A percentile compares a stretch with the other conserved stretches of the same genome.
phyloP scores from a whole-genome alignment of 805 yeast species.

The Candida ulmi region DNA sequence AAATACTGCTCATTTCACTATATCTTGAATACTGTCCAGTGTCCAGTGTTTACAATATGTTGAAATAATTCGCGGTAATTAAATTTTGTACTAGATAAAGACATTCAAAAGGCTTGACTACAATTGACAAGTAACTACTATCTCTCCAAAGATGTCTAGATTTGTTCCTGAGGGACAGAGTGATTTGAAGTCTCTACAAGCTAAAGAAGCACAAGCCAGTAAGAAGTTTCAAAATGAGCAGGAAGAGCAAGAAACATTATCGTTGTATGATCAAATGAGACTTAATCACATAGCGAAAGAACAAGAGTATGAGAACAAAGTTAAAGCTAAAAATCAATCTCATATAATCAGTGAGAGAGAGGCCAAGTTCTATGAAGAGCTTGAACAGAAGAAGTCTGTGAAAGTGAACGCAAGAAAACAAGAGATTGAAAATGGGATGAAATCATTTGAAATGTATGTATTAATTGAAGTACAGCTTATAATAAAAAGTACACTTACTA shows the following conservation, averaged over 20 bases:
- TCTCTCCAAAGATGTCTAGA: conserved; percentile 25
- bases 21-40: too few relatives aligned
- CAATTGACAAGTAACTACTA: too few relatives aligned
- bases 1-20: too few relatives aligned
- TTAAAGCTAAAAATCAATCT: conserved; percentile 16
- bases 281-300: conserved; percentile 20
- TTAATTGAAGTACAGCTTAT: too few relatives aligned
- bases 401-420: conserved; percentile 11
- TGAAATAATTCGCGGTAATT: too few relatives aligned
- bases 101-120: too few relatives aligned
- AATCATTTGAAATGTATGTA: conserved; percentile 17
- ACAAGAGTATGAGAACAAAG: conserved; percentile 18
- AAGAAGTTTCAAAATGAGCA: conserved; percentile 13
- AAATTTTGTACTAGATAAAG: too few relatives aligned
- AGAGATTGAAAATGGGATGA: conserved; percentile 16
- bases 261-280: conserved; percentile 24
- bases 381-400: conserved; percentile 5
- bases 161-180: conserved; percentile 23
- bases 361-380: conserved; percentile 12
- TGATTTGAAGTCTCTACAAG: conserved; percentile 16
- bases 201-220: conserved; percentile 14
- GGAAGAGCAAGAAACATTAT: conserved; percentile 17
- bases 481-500: conserved; percentile 4
- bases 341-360: conserved; percentile 16
- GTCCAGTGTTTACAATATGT: too few relatives aligned